Evolutionary conservation across 2,329 filamentous ascomycete species (phyloP), one percentile per base, ranked within the genome.

Genomic region (Pezicula radicicola): DNA sequence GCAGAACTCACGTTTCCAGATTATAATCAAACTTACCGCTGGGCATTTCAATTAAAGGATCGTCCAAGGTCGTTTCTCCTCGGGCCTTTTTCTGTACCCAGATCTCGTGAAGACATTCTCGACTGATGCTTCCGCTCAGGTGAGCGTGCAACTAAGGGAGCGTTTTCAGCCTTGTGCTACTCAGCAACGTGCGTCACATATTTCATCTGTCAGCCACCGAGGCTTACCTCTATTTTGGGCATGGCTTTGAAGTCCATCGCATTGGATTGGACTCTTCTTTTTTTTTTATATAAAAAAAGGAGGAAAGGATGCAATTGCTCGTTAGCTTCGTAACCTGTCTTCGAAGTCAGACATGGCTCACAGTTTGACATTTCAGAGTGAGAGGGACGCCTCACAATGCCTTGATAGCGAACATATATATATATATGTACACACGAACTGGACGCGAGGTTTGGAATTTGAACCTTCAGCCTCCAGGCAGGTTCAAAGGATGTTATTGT

Each of bases 121-220:
- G 81, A 64, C 81, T 87, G 66, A 94, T 89, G 67, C 87, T 91
- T 49, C 89, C 89, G 39, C 84, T 89, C 42, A 94, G 77, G 69
- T 94, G 89, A 55, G 89, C 89, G 63, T 94, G 89, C 49, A 93
- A 79, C 85, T 91, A 58, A 45, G 44, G 10, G 35, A 27, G 42
- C 54, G 39, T 10, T 39, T 51, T 56, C 46, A 57, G 56, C 60
- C 53, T 56, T 48, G 55, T 57, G 39, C 19, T 35, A 33, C 54
- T 53, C 43, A 54, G 55, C 49, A 54, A 53, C 50, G 47, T 43
- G 30, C 6, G 25, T 49, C 9, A 27, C 46, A 46, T 25, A 19
- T 19, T 33, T 21, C 41, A 6, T 16, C 50, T 43, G 45, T 45
- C 45, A 28, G 48, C 13, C 41, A 33, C 28, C 43, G 48, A 44